Evolutionary conservation across 1,139 yeast species (phyloP), one percentile per base, ranked within the genome.

Genomic region (Pneumocystis carinii): DNA sequence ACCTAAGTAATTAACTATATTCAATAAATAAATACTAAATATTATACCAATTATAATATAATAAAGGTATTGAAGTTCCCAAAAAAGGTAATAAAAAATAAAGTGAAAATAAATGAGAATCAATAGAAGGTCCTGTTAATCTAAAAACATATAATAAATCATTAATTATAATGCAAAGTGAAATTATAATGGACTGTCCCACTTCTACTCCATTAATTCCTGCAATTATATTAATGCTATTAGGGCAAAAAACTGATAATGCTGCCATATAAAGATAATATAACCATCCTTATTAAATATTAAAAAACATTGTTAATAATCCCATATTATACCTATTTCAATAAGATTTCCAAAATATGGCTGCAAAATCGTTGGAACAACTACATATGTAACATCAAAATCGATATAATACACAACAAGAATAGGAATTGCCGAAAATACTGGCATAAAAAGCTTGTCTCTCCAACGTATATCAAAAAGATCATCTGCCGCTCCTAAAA

Each of bases 131-230:
- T 32, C 85, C 85, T 1, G 72, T 69, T 67, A 78, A 75, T 15
- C 78, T 73, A 15, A 81, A 70, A 64, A 90, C 75, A 73, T 90
- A 92, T 70, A 87, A 79, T 35, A 80, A 71, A 73, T 92, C 98
- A 74, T 92, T 92, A 60, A 84, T 70, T 41, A 92, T 75, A 63
- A 92, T 80, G 42, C 89, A 79, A 0, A 83, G 63, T 0, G 89
- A 90, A 65, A 92, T 78, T 0, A 92, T 85, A 15, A 92, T 79
- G 42, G 95, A 84, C 74, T 92, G 98, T 29, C 97, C 97, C 14
- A 90, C 97, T 74, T 92, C 99, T 59, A 92, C 78, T 0, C 99
- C 99, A 72, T 92, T 92, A 63, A 92, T 82, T 3, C 99, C 99
- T 0, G 99, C 99, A 60, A 90, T 78, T 64, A 92, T 92, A 73